phyloP scores from a whole-genome alignment of 768 basidiomycete species.

The Xerocomellus amylosporus region DNA sequence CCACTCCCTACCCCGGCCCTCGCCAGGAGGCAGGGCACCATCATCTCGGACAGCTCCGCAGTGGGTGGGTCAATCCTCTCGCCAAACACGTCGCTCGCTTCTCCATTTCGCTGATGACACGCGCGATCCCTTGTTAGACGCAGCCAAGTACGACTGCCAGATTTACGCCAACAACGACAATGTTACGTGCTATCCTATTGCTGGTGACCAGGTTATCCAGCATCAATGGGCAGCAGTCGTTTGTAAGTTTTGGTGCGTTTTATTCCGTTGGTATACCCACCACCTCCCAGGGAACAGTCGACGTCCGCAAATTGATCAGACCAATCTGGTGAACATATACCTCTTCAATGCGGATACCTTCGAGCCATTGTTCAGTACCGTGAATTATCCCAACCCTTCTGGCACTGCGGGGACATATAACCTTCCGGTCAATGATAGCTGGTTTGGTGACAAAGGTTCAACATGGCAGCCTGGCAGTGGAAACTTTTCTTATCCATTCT shows the following conservation, averaged over 20 bases:
- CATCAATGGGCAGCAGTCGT: slow-evolving; percentile 74
- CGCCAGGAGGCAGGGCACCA: slow-evolving; percentile 23
- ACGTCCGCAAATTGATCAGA: slow-evolving; percentile 62
- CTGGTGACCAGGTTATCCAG: slow-evolving; percentile 59
- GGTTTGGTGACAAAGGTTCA: slow-evolving; percentile 60
- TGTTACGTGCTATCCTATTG: slow-evolving; percentile 72
- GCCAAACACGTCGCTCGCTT: slow-evolving; percentile 6
- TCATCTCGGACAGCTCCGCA: slow-evolving; percentile 23
- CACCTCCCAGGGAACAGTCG: slow-evolving; percentile 65
- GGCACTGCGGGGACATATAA: slow-evolving; percentile 53
- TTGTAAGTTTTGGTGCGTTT: slow-evolving; percentile 52
- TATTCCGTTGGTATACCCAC: slow-evolving; percentile 12
- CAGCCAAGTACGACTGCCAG: slow-evolving; percentile 51
- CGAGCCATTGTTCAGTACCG: slow-evolving; percentile 41
- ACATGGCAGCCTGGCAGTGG: slow-evolving; percentile 42
- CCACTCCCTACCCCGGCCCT: slow-evolving; percentile 11
- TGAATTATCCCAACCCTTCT: slow-evolving; percentile 50
- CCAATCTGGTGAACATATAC: slow-evolving; percentile 66
- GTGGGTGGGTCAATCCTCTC: slow-evolving; percentile 27
- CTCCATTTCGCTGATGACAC: slow-evolving; percentile 6
- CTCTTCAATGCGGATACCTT: slow-evolving; percentile 73
- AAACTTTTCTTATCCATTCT: slow-evolving; percentile 66
- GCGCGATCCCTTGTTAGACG: slow-evolving; percentile 18
- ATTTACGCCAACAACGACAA: slow-evolving; percentile 63
- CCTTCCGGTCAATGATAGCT: slow-evolving; percentile 66